Base-by-base conservation (phyloP, 1,284 basidiomycete species). In the Hypsizygus ulmarius region DNA sequence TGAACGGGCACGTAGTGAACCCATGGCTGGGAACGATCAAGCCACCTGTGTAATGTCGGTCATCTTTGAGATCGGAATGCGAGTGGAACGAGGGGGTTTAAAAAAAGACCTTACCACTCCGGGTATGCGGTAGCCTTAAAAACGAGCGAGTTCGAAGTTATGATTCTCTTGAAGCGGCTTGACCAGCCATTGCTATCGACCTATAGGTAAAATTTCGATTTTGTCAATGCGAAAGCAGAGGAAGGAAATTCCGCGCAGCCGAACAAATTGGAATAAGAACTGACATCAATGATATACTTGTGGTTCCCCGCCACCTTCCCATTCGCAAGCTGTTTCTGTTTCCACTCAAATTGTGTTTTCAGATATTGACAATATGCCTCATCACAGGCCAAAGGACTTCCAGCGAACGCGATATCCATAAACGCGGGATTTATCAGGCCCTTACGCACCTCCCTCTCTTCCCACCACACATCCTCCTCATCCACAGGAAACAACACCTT, bases 101-200 rank as follows among this genome's bases (percentile, higher is more conserved):
- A n/a, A n/a, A n/a, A n/a, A 21, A 41, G 21, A 16, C 3, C 10
- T 10, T 57, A 84, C 84, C 82, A 87, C 63, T 86, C 83, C 2
- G 83, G 84, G 56, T 82, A 87, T 43, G 84, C 72, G 0, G 84
- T 86, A 2, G 78, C 69, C 59, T 87, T 88, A 63, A 87, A 80
- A 5, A 87, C 63, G 37, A 85, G 67, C 0, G 81, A 74, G 45
- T 84, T 81, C 28, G 79, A 78, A 8, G 77, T 73, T 51, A 86
- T 77, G 3, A 87, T 67, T 1, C 81, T 68, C 56, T 82, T 82
- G 64, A 84, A 87, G 5, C 84, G 73, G 18, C 77, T 75, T 2
- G 79, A 83, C 81, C 83, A 85, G 0, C 78, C 83, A 47, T 86
- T 82, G 1, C 82, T 84, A 54, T 87, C 83, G 10, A 80, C 64